phyloP scores from a whole-genome alignment of 2,329 filamentous ascomycete genomes.

The Aspergillus glaucus region DNA sequence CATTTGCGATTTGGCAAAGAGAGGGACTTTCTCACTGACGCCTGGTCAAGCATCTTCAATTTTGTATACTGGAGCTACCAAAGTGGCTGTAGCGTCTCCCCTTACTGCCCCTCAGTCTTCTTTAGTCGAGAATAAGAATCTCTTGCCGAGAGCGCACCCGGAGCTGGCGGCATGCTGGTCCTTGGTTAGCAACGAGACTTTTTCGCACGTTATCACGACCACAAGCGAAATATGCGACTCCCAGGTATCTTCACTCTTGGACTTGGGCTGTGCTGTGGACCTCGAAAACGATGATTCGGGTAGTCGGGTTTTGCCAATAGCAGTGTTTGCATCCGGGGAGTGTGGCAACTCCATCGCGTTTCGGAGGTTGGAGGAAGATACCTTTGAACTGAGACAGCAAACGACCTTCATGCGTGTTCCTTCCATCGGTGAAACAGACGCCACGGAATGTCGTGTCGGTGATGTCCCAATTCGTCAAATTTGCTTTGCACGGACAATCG shows the following conservation, averaged over 20 bases:
- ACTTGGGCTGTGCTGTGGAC: constrained; percentile 44
- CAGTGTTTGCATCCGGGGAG: constrained; percentile 36
- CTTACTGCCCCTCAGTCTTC: constrained; percentile 8
- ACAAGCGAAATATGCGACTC: constrained; percentile 29
- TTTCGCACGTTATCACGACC: constrained; percentile 27
- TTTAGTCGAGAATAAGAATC: constrained; percentile 13
- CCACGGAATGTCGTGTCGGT: constrained; percentile 43
- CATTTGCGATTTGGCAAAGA: not conserved
- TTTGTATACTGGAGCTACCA: constrained; percentile 26
- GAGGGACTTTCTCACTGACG: constrained; percentile 1
- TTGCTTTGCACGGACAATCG: constrained; percentile 42
- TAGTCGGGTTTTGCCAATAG: constrained; percentile 28
- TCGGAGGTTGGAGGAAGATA: constrained; percentile 26
- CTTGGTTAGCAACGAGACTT: constrained; percentile 21
- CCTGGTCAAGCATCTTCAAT: constrained; percentile 16
- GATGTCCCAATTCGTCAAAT: constrained; percentile 51
- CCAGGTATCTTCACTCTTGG: constrained; percentile 38
- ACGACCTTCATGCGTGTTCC: constrained; percentile 29
- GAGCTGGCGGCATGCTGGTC: constrained; percentile 31
- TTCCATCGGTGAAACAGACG: constrained; percentile 36
- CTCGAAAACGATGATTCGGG: constrained; percentile 21
- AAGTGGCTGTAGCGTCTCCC: constrained; percentile 20
- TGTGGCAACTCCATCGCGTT: constrained; percentile 45
- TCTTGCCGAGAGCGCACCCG: constrained; percentile 25
- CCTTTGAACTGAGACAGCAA: constrained; percentile 14